Conservation (phyloP, 176 grass and related monocot species). For the Saccharum spontaneum region DNA sequence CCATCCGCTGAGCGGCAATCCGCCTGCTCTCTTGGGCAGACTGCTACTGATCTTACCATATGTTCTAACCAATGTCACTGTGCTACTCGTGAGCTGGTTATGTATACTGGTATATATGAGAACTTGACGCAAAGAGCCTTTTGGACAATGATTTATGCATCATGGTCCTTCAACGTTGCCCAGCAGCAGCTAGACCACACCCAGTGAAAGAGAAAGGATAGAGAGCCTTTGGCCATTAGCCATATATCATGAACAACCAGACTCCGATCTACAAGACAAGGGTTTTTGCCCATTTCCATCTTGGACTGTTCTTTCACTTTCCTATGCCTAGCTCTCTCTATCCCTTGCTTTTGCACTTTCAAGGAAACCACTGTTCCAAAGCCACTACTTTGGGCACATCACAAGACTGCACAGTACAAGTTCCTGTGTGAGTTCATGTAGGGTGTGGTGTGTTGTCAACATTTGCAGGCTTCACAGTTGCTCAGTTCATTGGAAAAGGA, state of each 20-base stretch:
- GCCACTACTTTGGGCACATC: slow-evolving; percentile 44
- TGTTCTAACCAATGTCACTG: background rate
- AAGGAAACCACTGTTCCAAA: slow-evolving; percentile 39
- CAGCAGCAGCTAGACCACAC: background rate
- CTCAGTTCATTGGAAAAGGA: slow-evolving; percentile 15
- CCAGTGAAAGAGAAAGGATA: background rate
- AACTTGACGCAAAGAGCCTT: slow-evolving; percentile 30
- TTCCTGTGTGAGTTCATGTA: slow-evolving; percentile 29
- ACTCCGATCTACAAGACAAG: slow-evolving; percentile 14
- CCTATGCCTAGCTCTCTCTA: background rate
- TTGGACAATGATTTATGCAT: slow-evolving; percentile 71
- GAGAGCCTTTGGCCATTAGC: slow-evolving; percentile 1
- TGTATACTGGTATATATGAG: background rate
- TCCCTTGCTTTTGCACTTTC: slow-evolving; percentile 47
- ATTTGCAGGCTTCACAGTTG: slow-evolving; percentile 10
- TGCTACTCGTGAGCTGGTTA: background rate
- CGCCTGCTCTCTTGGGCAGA: too few species aligned
- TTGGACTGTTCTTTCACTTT: slow-evolving; percentile 29
- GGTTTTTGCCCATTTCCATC: slow-evolving; percentile 26
- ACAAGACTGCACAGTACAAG: slow-evolving; percentile 19
- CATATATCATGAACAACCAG: slow-evolving; percentile 3
- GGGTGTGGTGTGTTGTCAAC: slow-evolving; percentile 36
- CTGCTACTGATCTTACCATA: background rate
- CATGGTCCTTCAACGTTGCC: slow-evolving; percentile 45
- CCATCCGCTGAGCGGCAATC: too few species aligned